phyloP scores from a whole-genome alignment of 148 eudicot genomes.

The Vaccinium corymbosum region DNA sequence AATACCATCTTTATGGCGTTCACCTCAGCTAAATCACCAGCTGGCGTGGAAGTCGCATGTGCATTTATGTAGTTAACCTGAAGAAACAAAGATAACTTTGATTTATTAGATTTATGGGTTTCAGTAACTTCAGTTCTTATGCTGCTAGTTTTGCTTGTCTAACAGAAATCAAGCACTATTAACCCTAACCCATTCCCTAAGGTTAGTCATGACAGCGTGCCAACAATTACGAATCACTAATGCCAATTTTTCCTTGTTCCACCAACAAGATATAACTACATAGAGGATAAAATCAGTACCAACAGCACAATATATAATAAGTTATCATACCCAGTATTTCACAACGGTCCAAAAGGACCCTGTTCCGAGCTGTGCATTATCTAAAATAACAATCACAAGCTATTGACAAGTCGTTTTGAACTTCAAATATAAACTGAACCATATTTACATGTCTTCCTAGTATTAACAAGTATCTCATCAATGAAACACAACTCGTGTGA shows the following conservation, averaged over 20 bases:
- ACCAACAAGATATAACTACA: neutral
- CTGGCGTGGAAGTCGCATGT: conserved; percentile 94
- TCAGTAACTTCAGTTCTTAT: neutral
- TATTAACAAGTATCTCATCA: neutral
- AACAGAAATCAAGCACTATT: conserved; percentile 8
- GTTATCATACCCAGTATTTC: neutral
- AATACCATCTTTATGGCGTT: conserved; percentile 94
- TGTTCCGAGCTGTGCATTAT: neutral
- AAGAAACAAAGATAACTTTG: neutral
- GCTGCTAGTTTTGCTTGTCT: neutral
- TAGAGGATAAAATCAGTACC: neutral
- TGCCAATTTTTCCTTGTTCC: neutral
- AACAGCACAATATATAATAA: neutral
- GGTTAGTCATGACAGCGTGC: neutral
- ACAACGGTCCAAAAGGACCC: neutral
- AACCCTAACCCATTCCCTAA: neutral
- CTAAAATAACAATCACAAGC: neutral
- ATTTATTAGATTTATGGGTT: neutral
- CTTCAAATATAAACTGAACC: neutral
- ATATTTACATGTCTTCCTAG: neutral
- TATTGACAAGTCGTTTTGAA: neutral
- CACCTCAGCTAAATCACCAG: conserved; percentile 94
- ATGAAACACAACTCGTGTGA: neutral
- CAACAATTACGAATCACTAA: neutral
- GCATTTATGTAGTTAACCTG: conserved; percentile 97